Evolutionary conservation across 148 eudicot genomes (phyloP).

Genomic region (Polygonum maritimum): DNA sequence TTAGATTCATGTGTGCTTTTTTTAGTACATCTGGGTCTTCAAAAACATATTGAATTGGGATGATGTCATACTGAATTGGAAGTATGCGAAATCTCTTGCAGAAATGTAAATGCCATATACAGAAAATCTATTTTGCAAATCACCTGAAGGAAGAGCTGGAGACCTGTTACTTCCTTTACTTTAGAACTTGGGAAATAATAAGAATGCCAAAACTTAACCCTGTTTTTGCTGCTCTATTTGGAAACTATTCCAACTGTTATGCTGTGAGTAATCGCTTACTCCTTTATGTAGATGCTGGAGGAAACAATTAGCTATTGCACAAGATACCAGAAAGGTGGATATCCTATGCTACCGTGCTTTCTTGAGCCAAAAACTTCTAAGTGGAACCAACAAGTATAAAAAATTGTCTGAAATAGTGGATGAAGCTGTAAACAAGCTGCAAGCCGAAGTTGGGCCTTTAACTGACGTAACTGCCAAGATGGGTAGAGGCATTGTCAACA

Average conservation of each 20-base stretch:
- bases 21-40: neutral
- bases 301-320: slow-evolving; percentile 61
- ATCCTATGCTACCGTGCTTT: slow-evolving; percentile 73
- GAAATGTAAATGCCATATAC: neutral
- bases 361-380: slow-evolving; percentile 57
- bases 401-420: slow-evolving; percentile 42
- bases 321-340: slow-evolving; percentile 82
- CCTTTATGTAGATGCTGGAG: slow-evolving; percentile 53
- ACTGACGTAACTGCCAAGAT: slow-evolving; percentile 59
- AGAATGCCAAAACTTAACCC: neutral
- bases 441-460: slow-evolving; percentile 75
- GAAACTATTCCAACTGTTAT: neutral
- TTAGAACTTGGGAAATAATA: neutral
- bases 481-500: slow-evolving; percentile 82
- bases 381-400: slow-evolving; percentile 45
- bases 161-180: neutral
- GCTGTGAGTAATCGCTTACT: neutral
- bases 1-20: neutral
- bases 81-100: neutral
- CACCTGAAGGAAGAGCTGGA: neutral
- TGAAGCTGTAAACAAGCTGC: slow-evolving; percentile 57
- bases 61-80: neutral
- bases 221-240: neutral
- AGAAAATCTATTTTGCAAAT: neutral
- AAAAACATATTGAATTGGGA: neutral